Evolutionary conservation across 805 yeast genomes (phyloP).

Genomic region (Monosporozyma servazzii): DNA sequence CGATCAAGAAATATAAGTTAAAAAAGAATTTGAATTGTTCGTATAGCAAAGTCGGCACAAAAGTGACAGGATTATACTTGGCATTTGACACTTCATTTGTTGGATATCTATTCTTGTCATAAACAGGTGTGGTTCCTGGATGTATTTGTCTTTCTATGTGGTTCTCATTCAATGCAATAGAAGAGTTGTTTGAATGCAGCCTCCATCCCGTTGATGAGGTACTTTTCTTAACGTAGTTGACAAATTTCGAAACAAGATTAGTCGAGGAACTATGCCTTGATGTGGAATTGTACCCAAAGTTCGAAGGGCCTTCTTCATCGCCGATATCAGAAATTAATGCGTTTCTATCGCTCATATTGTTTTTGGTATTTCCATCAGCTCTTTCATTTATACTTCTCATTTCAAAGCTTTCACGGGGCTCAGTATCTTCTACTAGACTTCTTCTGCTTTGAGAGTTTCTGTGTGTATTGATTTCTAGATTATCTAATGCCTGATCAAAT

Average conservation of each 20-base stretch:
- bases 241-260: slow-evolving; percentile 1
- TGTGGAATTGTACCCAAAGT: not conserved
- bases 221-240: slow-evolving; percentile 1
- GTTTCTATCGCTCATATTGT: slow-evolving; percentile 15
- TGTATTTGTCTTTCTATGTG: slow-evolving; percentile 35
- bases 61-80: slow-evolving; percentile 79
- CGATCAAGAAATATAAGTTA: slow-evolving; percentile 82
- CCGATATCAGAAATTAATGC: slow-evolving; percentile 12
- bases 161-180: slow-evolving; percentile 16
- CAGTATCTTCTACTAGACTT: slow-evolving; percentile 3
- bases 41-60: slow-evolving; percentile 79
- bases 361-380: slow-evolving; percentile 6
- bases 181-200: slow-evolving; percentile 4
- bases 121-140: slow-evolving; percentile 34
- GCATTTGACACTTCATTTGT: slow-evolving; percentile 88
- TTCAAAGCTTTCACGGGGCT: slow-evolving; percentile 22
- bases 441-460: slow-evolving; percentile 4
- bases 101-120: slow-evolving; percentile 34
- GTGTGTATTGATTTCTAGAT: slow-evolving; percentile 32
- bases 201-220: slow-evolving; percentile 4
- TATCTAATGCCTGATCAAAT: slow-evolving; percentile 58
- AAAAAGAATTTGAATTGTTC: slow-evolving; percentile 97
- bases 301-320: not conserved
- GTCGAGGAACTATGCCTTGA: slow-evolving; percentile 1
- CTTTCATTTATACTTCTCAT: slow-evolving; percentile 18